Conservation (phyloP, 257 asterid genomes). For the Lantana camara region DNA sequence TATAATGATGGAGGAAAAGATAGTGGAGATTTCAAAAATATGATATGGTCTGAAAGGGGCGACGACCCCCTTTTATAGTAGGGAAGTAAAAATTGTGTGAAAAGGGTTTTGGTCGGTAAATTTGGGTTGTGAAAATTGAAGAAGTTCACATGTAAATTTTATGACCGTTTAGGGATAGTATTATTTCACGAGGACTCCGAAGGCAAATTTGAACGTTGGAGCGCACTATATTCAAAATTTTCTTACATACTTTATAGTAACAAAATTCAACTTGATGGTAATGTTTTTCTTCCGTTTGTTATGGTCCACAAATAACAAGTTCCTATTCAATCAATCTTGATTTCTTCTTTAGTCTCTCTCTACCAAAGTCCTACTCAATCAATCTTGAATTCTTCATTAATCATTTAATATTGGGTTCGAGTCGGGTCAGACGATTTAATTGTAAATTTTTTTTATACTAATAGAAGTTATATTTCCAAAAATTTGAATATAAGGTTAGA, state of each 20-base stretch:
- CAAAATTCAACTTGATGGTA: conserved; percentile 6
- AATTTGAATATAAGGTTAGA: too few species aligned
- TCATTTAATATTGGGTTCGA: too few species aligned
- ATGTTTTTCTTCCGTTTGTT: conserved; percentile 6
- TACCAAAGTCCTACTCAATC: background rate
- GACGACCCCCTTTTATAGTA: conserved; percentile 51
- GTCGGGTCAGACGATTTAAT: too few species aligned
- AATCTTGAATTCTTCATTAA: background rate
- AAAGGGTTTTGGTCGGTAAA: background rate
- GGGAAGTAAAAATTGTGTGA: background rate
- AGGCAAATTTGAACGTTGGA: conserved; percentile 64
- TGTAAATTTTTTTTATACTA: too few species aligned
- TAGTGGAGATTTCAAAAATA: conserved; percentile 27
- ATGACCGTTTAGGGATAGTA: conserved; percentile 60
- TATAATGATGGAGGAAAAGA: conserved; percentile 50
- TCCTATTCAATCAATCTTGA: background rate
- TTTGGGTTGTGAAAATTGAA: conserved; percentile 36
- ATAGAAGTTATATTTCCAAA: too few species aligned
- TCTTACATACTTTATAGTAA: background rate
- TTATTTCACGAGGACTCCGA: conserved; percentile 58
- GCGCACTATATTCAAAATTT: conserved; percentile 66
- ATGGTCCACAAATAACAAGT: conserved; percentile 23
- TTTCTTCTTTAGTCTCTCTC: too few species aligned
- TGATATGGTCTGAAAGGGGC: conserved; percentile 50
- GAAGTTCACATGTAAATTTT: conserved; percentile 61